A percentile compares a stretch with the other conserved stretches of the same genome.
Conservation (phyloP, 2,329 filamentous ascomycete species). For the Hymenoscyphus linearis region DNA sequence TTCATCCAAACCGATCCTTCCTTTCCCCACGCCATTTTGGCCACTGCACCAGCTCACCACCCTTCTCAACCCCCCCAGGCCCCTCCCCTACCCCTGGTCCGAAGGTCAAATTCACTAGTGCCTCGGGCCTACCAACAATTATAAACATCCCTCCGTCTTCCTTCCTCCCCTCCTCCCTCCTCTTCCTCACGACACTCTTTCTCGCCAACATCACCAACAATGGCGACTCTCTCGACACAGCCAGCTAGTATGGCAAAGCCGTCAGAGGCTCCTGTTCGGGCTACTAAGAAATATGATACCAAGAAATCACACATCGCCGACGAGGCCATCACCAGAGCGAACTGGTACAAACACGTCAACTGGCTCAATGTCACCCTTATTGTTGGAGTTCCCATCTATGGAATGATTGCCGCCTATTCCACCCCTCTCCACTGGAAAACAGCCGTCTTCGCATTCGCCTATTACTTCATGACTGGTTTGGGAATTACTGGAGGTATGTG, state of each 20-base stretch:
- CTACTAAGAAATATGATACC: constrained; percentile 41
- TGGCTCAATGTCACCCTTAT: constrained; percentile 87
- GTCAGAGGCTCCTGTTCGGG: constrained; percentile 23
- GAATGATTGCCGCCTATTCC: constrained; percentile 71
- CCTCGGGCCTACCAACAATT: constrained; percentile 5
- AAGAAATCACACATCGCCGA: constrained; percentile 85
- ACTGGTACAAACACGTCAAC: constrained; percentile 91
- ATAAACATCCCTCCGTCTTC: constrained; percentile 11
- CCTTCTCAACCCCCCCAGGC: background rate
- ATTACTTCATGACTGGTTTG: constrained; percentile 80
- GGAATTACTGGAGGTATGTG: constrained; percentile 70
- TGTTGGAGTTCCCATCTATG: constrained; percentile 67
- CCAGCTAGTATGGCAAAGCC: constrained; percentile 27
- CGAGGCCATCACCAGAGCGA: constrained; percentile 69
- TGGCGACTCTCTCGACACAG: constrained; percentile 21
- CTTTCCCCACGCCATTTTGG: constrained; percentile 11
- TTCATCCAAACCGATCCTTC: background rate
- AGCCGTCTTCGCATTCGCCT: constrained; percentile 64
- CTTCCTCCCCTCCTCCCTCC: constrained; percentile 5
- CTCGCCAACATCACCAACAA: constrained; percentile 13
- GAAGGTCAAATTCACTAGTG: background rate
- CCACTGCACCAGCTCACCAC: constrained; percentile 6
- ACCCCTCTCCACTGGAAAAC: constrained; percentile 70
- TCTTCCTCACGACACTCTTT: constrained; percentile 13
- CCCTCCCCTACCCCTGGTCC: background rate